These are phyloP conservation scores for Coemansia sp. DNA, from an alignment of 192 early-diverging fungal genomes.

Conservation along the genomic window DNA sequence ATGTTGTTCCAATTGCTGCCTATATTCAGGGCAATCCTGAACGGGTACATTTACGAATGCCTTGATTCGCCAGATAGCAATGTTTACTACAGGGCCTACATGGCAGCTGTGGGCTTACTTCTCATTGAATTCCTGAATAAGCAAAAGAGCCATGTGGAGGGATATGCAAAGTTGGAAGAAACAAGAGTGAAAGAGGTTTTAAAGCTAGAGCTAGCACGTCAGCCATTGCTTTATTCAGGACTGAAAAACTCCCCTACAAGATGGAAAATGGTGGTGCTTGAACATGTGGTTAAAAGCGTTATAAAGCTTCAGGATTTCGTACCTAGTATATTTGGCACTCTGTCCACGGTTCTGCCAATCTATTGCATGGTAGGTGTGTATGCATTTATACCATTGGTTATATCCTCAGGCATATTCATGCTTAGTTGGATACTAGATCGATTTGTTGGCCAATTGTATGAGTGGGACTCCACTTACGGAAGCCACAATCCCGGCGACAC, in stretches of 20 bases:
- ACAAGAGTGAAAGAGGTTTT: background rate
- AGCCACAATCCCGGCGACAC: background rate
- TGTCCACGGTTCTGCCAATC: background rate
- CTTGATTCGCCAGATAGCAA: conserved; percentile 15
- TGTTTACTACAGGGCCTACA: conserved; percentile 9
- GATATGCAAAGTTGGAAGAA: background rate
- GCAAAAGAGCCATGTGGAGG: background rate
- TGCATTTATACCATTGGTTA: background rate
- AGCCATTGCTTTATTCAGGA: background rate
- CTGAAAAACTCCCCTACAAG: background rate
- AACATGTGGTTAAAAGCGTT: background rate
- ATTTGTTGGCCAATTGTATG: background rate
- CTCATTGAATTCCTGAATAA: background rate
- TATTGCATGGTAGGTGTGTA: background rate
- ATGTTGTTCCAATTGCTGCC: background rate
- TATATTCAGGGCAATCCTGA: background rate
- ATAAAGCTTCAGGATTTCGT: background rate
- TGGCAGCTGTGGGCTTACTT: background rate
- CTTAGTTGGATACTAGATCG: background rate
- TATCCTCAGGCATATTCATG: too few relatives aligned
- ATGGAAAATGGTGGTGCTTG: background rate
- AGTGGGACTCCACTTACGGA: background rate
- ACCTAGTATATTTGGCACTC: background rate
- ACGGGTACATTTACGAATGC: conserved; percentile 20
- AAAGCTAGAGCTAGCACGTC: background rate